Percentiles rank a stretch among this genome's conserved stretches.
These are phyloP conservation scores for Alternaria brassicae DNA, from an alignment of 2,329 filamentous ascomycete species.

Conservation along the genomic window DNA sequence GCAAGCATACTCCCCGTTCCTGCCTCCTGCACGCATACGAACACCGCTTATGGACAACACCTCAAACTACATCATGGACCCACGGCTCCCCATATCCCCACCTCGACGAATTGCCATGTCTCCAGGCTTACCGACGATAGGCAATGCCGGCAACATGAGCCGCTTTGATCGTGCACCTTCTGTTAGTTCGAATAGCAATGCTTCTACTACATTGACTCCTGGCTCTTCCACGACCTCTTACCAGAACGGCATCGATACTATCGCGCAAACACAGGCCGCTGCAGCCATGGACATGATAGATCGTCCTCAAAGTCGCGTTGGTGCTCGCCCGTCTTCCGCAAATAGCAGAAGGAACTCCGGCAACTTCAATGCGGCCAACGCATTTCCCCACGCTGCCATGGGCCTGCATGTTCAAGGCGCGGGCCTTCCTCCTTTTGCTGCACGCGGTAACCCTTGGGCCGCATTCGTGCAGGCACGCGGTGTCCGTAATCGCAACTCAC, in stretches of 20 bases:
- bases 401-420: constrained; percentile 46
- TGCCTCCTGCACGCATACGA: constrained; percentile 43
- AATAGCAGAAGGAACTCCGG: constrained; percentile 44
- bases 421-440: constrained; percentile 39
- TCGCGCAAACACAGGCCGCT: constrained; percentile 38
- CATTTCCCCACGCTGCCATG: constrained; percentile 40
- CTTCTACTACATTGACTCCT: constrained; percentile 39
- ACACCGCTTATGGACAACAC: constrained; percentile 46
- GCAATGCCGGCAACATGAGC: constrained; percentile 20
- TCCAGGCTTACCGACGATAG: constrained; percentile 27
- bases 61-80: constrained; percentile 29
- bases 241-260: constrained; percentile 35
- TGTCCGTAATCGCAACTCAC: constrained; percentile 39
- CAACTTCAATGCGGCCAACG: constrained; percentile 42
- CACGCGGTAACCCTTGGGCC: constrained; percentile 48
- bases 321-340: constrained; percentile 46
- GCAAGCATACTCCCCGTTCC: constrained; percentile 46
- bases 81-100: constrained; percentile 41
- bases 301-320: constrained; percentile 47
- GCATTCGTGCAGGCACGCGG: constrained; percentile 43
- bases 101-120: constrained; percentile 36
- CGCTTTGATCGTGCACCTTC: constrained; percentile 39
- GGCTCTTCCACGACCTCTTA: constrained; percentile 39
- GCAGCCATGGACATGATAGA: constrained; percentile 47
- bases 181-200: constrained; percentile 37